phyloP scores from a whole-genome alignment of 768 basidiomycete genomes.

The Mycena galopus region DNA sequence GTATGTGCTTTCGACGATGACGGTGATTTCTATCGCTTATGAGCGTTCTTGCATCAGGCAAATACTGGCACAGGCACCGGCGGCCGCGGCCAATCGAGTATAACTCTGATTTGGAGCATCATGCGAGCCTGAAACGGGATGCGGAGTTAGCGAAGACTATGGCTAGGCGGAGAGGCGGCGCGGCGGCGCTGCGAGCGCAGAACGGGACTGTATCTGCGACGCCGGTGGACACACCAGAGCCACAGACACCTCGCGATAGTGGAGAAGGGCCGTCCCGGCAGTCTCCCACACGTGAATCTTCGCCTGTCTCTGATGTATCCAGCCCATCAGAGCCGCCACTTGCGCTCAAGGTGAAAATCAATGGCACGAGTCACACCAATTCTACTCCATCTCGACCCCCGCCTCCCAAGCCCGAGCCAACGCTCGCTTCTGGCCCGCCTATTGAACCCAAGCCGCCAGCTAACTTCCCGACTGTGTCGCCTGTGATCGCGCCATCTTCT shows the following conservation, averaged over 20 bases:
- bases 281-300: constrained; percentile 62
- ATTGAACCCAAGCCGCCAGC: constrained; percentile 1
- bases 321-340: constrained; percentile 82
- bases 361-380: constrained; percentile 36
- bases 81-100: constrained; percentile 86
- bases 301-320: constrained; percentile 80
- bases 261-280: constrained; percentile 49
- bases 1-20: constrained; percentile 59
- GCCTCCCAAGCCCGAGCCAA: constrained; percentile 3
- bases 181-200: constrained; percentile 53
- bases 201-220: constrained; percentile 54
- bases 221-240: constrained; percentile 58
- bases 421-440: neutral
- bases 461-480: neutral
- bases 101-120: constrained; percentile 80
- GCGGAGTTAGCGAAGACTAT: constrained; percentile 54
- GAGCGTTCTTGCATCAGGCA: constrained; percentile 64
- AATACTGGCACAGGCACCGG: constrained; percentile 91
- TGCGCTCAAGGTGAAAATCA: constrained; percentile 68
- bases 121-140: constrained; percentile 67
- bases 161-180: constrained; percentile 61
- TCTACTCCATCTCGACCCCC: constrained; percentile 35
- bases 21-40: constrained; percentile 16
- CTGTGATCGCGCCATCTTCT: constrained; percentile 26
- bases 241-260: constrained; percentile 65